Conservation (phyloP, 1,284 basidiomycete genomes). For the Sparassis latifolia region DNA sequence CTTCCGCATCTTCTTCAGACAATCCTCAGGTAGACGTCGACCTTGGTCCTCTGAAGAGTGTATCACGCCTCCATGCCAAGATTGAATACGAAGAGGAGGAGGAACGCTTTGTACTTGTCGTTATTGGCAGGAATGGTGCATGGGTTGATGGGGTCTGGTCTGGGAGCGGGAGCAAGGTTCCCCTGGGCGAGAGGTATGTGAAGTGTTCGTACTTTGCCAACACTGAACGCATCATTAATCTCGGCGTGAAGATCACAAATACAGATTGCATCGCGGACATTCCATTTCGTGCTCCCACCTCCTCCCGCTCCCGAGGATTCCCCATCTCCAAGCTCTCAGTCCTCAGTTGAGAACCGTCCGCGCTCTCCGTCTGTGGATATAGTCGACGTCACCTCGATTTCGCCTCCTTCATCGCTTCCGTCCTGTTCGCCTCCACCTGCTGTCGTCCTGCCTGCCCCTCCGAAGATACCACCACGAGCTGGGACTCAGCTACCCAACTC, state of each 20-base stretch:
- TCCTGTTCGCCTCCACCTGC: slow-evolving; percentile 63
- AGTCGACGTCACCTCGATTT: slow-evolving; percentile 74
- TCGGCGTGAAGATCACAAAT: slow-evolving; percentile 77
- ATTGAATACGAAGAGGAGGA: slow-evolving; percentile 88
- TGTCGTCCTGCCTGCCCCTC: slow-evolving; percentile 19
- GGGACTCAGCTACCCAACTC: slow-evolving; percentile 51
- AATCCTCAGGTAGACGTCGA: slow-evolving; percentile 83
- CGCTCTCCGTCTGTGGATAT: slow-evolving; percentile 68
- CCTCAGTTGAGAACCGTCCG: slow-evolving; percentile 43
- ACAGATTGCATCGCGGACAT: slow-evolving; percentile 96
- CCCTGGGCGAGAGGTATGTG: slow-evolving; percentile 74
- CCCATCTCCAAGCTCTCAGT: slow-evolving; percentile 65
- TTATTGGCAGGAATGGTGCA: slow-evolving; percentile 92
- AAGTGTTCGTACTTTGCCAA: not conserved
- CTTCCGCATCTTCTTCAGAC: slow-evolving; percentile 32
- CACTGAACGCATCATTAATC: not conserved
- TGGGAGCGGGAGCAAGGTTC: slow-evolving; percentile 79
- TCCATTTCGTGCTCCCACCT: slow-evolving; percentile 91
- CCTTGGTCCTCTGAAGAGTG: slow-evolving; percentile 93
- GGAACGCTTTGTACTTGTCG: slow-evolving; percentile 85
- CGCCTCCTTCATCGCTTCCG: slow-evolving; percentile 72
- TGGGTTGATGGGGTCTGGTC: slow-evolving; percentile 98
- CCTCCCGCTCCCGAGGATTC: slow-evolving; percentile 68
- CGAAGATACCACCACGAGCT: slow-evolving; percentile 24
- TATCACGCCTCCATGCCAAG: slow-evolving; percentile 92